phyloP scores from a whole-genome alignment of 2,329 filamentous ascomycete genomes.

The Talaromyces sp. region DNA sequence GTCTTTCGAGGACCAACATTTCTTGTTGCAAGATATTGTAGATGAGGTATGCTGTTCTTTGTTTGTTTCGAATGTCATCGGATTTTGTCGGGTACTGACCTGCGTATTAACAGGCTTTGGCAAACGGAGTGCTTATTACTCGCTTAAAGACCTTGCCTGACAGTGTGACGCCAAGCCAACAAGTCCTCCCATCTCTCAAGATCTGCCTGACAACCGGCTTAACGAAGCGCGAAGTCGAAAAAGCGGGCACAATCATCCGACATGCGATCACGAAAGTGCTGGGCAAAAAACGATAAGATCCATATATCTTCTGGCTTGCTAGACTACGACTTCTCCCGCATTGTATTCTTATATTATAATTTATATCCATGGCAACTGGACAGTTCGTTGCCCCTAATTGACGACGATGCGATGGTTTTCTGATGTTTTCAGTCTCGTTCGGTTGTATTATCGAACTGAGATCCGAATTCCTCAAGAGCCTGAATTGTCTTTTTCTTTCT shows the following conservation, averaged over 20 bases:
- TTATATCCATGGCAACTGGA: background rate
- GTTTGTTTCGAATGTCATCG: background rate
- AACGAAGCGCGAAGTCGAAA: conserved; percentile 92
- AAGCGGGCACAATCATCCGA: conserved; percentile 78
- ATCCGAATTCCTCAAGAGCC: background rate
- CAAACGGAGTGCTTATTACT: conserved; percentile 85
- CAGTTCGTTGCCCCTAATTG: background rate
- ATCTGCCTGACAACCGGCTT: conserved; percentile 83
- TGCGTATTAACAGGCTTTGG: conserved; percentile 56
- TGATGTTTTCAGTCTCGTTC: background rate
- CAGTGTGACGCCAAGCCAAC: conserved; percentile 60
- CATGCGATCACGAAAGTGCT: conserved; percentile 94
- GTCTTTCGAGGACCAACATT: conserved; percentile 71
- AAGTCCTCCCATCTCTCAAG: conserved; percentile 75
- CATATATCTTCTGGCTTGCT: background rate
- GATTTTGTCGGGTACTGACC: conserved; percentile 13
- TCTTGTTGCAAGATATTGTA: conserved; percentile 81
- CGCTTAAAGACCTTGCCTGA: conserved; percentile 74
- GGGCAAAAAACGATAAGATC: conserved; percentile 44
- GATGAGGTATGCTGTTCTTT: conserved; percentile 69
- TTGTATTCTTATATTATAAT: conserved; percentile 10
- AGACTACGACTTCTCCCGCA: background rate
- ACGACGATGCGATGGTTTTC: background rate
- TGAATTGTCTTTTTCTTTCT: background rate
- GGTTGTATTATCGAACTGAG: too few species aligned